These are phyloP conservation scores for Pichia cabralensis DNA, from an alignment of 805 yeast species.

Conservation along the genomic window DNA sequence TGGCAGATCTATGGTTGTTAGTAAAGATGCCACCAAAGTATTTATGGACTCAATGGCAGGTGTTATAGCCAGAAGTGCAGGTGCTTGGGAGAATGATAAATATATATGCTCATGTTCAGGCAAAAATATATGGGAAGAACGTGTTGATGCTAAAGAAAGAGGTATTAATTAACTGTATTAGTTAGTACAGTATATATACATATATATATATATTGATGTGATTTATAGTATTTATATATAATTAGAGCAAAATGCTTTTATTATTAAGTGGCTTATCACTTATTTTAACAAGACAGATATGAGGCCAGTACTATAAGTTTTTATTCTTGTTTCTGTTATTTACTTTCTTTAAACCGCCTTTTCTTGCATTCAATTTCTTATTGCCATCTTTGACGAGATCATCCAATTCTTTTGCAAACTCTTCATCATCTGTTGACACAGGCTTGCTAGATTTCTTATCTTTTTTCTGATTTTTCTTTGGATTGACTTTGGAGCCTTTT, in stretches of 20 bases:
- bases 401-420: constrained; percentile 4
- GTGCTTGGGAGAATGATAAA: constrained; percentile 93
- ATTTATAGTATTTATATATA: no score
- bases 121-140: constrained; percentile 92
- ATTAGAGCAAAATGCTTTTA: no score
- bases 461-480: background rate
- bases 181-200: background rate
- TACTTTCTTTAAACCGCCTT: background rate
- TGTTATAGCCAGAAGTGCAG: constrained; percentile 92
- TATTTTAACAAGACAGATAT: no score
- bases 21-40: constrained; percentile 30
- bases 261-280: no score
- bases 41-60: constrained; percentile 52
- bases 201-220: background rate
- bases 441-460: no score
- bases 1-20: constrained; percentile 56
- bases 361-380: background rate
- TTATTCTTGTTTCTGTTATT: background rate
- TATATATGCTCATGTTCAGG: constrained; percentile 92
- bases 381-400: constrained; percentile 1
- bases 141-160: constrained; percentile 58
- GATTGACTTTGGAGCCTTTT: background rate
- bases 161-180: constrained; percentile 32
- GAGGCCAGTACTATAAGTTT: no score
- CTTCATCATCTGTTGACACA: no score